Evolutionary conservation across 1,139 yeast genomes (phyloP).

Genomic region (Protomyces inouyei): DNA sequence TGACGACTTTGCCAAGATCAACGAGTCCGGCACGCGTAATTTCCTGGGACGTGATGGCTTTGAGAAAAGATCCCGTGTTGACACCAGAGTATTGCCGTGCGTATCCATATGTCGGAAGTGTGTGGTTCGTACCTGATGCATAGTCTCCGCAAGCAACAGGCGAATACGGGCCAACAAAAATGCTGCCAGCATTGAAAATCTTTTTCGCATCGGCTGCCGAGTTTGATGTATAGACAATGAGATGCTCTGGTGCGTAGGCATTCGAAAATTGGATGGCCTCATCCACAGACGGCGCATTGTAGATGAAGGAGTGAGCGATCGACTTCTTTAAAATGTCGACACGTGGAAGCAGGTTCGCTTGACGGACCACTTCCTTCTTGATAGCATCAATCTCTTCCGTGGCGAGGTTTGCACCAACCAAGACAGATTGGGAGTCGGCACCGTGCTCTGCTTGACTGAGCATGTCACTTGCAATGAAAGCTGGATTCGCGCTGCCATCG

Average conservation of each 20-base stretch:
- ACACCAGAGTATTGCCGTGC: constrained; percentile 98
- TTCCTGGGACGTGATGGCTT: constrained; percentile 89
- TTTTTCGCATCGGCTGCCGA: constrained; percentile 66
- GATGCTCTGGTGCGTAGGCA: constrained; percentile 93
- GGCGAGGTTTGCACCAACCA: constrained; percentile 72
- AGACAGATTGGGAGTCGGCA: constrained; percentile 90
- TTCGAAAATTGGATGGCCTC: constrained; percentile 82
- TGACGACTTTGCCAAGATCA: constrained; percentile 89
- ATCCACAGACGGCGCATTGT: constrained; percentile 60
- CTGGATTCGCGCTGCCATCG: constrained; percentile 80
- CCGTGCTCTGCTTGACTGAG: constrained; percentile 99
- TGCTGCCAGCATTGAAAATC: constrained; percentile 91
- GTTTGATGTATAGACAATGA: constrained; percentile 78
- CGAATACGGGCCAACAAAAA: constrained; percentile 90
- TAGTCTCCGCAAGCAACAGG: constrained; percentile 99
- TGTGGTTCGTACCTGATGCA: constrained; percentile 51
- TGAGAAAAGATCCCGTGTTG: constrained; percentile 90
- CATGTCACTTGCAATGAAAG: constrained; percentile 91
- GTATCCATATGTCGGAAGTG: constrained; percentile 95
- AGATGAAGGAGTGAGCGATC: constrained; percentile 82
- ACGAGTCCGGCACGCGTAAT: constrained; percentile 77
- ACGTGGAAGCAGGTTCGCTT: constrained; percentile 84
- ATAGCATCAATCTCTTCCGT: constrained; percentile 58
- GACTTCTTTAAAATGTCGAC: constrained; percentile 88
- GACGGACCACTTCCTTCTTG: constrained; percentile 74